Conservation (phyloP, 148 eudicot genomes). For the Camellia japonica region DNA sequence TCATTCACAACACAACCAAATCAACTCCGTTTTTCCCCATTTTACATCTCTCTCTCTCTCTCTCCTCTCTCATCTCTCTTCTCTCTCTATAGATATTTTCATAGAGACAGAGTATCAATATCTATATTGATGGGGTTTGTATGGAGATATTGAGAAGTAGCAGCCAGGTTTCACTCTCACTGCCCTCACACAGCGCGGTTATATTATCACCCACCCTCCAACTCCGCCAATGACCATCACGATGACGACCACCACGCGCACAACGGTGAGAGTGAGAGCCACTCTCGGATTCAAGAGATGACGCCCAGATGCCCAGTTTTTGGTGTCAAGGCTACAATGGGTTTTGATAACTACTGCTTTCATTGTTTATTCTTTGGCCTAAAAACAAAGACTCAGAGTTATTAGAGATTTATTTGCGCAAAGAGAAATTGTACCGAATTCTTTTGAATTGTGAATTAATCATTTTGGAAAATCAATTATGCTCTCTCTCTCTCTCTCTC, state of each 20-base stretch:
- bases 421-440: background rate
- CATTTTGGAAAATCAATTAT: too few species aligned
- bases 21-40: background rate
- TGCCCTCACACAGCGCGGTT: conserved; percentile 80
- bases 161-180: conserved; percentile 73
- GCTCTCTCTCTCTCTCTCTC: too few species aligned
- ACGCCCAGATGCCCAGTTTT: background rate
- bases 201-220: conserved; percentile 69
- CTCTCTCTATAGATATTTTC: background rate
- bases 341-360: conserved; percentile 9
- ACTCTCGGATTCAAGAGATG: background rate
- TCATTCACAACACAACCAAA: background rate
- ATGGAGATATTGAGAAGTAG: conserved; percentile 51
- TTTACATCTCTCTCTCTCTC: background rate
- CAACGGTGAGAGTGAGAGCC: background rate
- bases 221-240: background rate
- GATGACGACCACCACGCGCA: conserved; percentile 2
- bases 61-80: background rate
- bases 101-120: background rate
- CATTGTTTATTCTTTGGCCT: conserved; percentile 9
- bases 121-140: conserved; percentile 32
- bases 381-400: background rate
- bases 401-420: background rate
- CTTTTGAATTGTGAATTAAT: background rate
- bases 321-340: background rate